Evolutionary conservation across 306 rosid genomes (phyloP).

Genomic region (Mimosa pudica): DNA sequence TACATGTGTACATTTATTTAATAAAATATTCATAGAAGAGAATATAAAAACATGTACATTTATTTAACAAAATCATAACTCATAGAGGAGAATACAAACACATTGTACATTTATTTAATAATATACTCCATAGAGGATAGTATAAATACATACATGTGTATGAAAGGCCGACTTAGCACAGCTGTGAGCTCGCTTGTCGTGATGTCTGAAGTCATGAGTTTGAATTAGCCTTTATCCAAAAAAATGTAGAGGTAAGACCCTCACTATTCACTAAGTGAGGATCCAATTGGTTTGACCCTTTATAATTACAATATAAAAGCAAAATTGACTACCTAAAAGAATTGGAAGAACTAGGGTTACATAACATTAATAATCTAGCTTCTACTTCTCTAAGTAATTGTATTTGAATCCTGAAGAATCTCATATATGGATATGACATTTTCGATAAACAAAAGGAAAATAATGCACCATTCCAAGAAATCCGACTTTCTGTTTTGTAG

Average conservation of each 20-base stretch:
- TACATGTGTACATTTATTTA: too few relatives aligned
- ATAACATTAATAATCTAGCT: conserved; percentile 31
- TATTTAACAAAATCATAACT: too few relatives aligned
- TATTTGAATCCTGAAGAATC: conserved; percentile 69
- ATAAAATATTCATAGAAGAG: too few relatives aligned
- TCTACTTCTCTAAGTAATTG: conserved; percentile 41
- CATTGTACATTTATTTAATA: too few relatives aligned
- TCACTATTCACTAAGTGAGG: not conserved
- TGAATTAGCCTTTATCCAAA: conserved; percentile 28
- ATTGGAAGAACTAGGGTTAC: conserved; percentile 31
- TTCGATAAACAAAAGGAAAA: conserved; percentile 80
- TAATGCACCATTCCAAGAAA: conserved; percentile 97
- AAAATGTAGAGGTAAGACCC: not conserved
- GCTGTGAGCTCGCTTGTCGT: too few relatives aligned
- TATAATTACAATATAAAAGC: conserved; percentile 18
- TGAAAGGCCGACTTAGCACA: too few relatives aligned
- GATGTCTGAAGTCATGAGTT: not conserved
- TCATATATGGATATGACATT: conserved; percentile 78
- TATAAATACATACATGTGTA: too few relatives aligned
- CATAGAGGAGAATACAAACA: too few relatives aligned
- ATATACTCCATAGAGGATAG: too few relatives aligned
- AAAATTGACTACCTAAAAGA: conserved; percentile 32
- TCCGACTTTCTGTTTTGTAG: conserved; percentile 95
- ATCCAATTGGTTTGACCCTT: not conserved
- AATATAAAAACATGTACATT: too few relatives aligned